These are phyloP conservation scores for Penicillium bialowiezense DNA, from an alignment of 495 filamentous ascomycete species.

Conservation along the genomic window DNA sequence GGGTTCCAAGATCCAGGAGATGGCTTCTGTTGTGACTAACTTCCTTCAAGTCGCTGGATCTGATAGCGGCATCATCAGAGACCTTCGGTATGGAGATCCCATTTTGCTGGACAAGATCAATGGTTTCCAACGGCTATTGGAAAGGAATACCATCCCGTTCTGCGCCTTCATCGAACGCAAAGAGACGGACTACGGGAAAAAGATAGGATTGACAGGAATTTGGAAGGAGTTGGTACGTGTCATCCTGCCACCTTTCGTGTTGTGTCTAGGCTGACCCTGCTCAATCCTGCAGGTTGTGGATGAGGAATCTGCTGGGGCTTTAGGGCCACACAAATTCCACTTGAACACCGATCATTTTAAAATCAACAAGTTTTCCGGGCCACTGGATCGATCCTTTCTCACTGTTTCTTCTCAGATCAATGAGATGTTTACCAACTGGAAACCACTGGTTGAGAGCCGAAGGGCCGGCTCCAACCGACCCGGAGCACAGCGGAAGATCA, in stretches of 20 bases:
- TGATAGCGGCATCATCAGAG: not conserved
- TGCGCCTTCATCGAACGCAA: slow-evolving; percentile 2
- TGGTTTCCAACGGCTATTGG: not conserved
- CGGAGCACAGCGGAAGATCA: not conserved
- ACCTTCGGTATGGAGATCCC: not conserved
- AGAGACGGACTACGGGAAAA: slow-evolving; percentile 1
- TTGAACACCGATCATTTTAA: slow-evolving; percentile 6
- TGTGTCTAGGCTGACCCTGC: not conserved
- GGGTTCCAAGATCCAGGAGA: not conserved
- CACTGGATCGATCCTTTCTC: not conserved
- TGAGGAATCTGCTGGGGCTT: not conserved
- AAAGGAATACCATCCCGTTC: not conserved
- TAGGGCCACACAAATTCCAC: slow-evolving; percentile 3
- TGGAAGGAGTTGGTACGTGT: not conserved
- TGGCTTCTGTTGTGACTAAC: not conserved
- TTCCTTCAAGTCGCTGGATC: not conserved
- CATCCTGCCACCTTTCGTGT: too few relatives aligned
- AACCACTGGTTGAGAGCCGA: not conserved
- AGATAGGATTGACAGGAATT: not conserved
- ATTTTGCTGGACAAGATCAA: not conserved
- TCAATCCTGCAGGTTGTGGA: not conserved
- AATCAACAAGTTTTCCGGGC: slow-evolving; percentile 4
- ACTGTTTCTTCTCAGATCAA: not conserved
- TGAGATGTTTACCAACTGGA: slow-evolving; percentile 2
- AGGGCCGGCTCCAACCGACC: not conserved